These are phyloP conservation scores for Crepidotus variabilis DNA, from an alignment of 768 basidiomycete species.

Conservation along the genomic window DNA sequence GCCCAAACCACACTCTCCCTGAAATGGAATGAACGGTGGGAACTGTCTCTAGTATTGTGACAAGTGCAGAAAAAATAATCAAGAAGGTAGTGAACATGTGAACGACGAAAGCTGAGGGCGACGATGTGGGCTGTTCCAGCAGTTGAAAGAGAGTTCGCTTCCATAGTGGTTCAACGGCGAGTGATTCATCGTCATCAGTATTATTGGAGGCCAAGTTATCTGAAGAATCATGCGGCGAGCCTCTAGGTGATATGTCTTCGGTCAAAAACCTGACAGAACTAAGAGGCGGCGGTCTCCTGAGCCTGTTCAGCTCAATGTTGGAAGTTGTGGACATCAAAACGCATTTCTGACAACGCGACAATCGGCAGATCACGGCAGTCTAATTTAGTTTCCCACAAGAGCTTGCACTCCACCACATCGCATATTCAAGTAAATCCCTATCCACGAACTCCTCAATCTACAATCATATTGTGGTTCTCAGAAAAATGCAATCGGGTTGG, in stretches of 20 bases:
- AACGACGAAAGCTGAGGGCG: constrained; percentile 69
- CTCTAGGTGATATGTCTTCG: neutral
- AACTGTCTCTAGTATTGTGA: constrained; percentile 81
- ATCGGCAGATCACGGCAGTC: too few species aligned
- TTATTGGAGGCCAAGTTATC: neutral
- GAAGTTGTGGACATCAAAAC: neutral
- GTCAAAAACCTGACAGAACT: neutral
- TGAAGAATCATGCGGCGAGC: neutral
- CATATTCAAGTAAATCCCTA: too few species aligned
- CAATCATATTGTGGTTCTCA: too few species aligned
- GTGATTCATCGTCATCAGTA: constrained; percentile 26
- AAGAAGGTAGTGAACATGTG: constrained; percentile 68
- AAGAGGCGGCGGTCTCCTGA: neutral
- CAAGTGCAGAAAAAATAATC: constrained; percentile 70
- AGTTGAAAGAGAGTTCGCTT: constrained; percentile 65
- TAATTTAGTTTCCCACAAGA: too few species aligned
- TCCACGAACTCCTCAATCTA: too few species aligned
- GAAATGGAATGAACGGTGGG: constrained; percentile 70
- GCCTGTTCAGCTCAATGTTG: neutral
- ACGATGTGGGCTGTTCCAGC: constrained; percentile 79
- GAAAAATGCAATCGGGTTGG: too few species aligned
- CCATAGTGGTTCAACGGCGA: constrained; percentile 47
- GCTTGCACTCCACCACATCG: too few species aligned
- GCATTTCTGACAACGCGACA: too few species aligned
- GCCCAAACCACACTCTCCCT: constrained; percentile 76